A percentile compares a stretch with the other conserved stretches of the same genome.
These are phyloP conservation scores for Vigna reflexopilosa DNA, from an alignment of 306 rosid genomes.

Conservation along the genomic window DNA sequence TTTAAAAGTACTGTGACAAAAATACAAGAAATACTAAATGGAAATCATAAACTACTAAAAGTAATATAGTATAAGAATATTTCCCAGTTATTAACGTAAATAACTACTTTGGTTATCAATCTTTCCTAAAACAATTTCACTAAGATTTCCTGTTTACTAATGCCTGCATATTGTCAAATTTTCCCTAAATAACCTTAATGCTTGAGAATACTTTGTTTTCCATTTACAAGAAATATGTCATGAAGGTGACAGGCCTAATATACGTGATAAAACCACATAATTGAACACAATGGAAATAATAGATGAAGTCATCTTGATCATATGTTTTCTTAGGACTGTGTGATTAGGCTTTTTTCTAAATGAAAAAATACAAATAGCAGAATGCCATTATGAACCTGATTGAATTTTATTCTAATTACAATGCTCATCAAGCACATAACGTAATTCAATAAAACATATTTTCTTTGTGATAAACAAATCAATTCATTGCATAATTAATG, in stretches of 20 bases:
- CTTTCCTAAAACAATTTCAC: background rate
- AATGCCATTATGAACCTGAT: too few relatives aligned
- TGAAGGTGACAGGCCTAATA: too few relatives aligned
- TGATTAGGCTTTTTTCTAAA: too few relatives aligned
- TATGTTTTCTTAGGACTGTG: too few relatives aligned
- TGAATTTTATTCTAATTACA: background rate
- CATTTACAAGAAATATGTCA: too few relatives aligned
- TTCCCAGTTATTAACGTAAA: background rate
- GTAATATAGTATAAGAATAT: background rate
- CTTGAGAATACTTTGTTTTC: too few relatives aligned
- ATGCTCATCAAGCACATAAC: background rate
- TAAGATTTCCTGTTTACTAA: background rate
- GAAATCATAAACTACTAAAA: conserved; percentile 12
- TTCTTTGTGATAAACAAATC: background rate
- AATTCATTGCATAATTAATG: background rate
- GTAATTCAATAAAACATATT: background rate
- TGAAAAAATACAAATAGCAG: too few relatives aligned
- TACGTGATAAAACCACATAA: too few relatives aligned
- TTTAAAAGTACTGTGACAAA: conserved; percentile 28
- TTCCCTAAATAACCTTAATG: too few relatives aligned
- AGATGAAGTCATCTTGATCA: too few relatives aligned
- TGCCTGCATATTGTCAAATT: too few relatives aligned
- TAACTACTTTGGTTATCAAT: background rate
- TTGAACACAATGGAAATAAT: too few relatives aligned
- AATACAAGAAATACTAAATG: background rate